A percentile compares a stretch with the other conserved stretches of the same genome.
Conservation (phyloP, 2,329 filamentous ascomycete species). For the Aspergillus luchuensis region DNA sequence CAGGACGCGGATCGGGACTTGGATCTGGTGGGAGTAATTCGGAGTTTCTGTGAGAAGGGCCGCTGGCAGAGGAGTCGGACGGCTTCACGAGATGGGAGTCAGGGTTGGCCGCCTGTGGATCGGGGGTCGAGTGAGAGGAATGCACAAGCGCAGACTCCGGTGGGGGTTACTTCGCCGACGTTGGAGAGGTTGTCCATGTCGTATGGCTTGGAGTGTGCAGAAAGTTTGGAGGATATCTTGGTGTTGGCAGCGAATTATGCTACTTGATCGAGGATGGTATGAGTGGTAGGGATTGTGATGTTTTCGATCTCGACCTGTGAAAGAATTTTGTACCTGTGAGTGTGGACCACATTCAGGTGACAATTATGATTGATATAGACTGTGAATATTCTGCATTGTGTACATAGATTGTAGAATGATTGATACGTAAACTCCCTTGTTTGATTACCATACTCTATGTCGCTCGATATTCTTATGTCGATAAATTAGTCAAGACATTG, state of each 20-base stretch:
- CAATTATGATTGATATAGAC: too few species aligned
- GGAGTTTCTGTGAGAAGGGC: slow-evolving; percentile 20
- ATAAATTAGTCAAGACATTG: too few species aligned
- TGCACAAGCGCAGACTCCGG: background rate
- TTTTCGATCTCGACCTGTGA: too few species aligned
- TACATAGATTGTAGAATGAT: too few species aligned
- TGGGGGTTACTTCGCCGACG: background rate
- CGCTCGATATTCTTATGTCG: too few species aligned
- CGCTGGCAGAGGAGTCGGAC: background rate
- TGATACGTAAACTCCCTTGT: too few species aligned
- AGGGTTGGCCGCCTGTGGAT: slow-evolving; percentile 9
- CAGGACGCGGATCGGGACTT: background rate
- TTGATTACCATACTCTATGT: too few species aligned
- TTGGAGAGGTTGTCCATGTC: slow-evolving; percentile 10
- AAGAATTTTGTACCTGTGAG: too few species aligned
- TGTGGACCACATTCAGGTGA: too few species aligned
- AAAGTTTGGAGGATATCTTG: slow-evolving; percentile 24
- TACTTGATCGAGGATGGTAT: background rate
- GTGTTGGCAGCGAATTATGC: slow-evolving; percentile 17
- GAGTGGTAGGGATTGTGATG: too few species aligned
- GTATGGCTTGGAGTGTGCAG: slow-evolving; percentile 17
- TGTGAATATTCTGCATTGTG: too few species aligned
- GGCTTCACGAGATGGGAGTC: background rate
- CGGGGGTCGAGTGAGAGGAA: background rate
- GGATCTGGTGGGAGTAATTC: slow-evolving; percentile 23